Percentiles rank a stretch among this genome's conserved stretches.
Conservation (phyloP, 345 rosid genomes). For the Lenwebbia sp. region DNA sequence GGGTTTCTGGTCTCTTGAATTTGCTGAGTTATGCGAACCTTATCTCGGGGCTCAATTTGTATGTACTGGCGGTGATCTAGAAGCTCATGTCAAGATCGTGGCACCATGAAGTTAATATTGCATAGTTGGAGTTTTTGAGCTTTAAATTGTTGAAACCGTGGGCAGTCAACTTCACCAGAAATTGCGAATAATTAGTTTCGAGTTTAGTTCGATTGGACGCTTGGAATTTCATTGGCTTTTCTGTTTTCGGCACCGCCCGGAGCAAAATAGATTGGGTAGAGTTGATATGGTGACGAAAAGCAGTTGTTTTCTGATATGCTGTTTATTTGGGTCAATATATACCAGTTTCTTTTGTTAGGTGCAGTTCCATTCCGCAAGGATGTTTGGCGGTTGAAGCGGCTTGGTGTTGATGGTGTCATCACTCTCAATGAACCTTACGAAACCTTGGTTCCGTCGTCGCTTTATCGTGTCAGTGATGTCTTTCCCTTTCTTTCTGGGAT, state of each 20-base stretch:
- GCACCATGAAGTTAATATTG: not conserved
- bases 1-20: not conserved
- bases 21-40: not conserved
- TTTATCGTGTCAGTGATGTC: constrained; percentile 39
- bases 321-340: not conserved
- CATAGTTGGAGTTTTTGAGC: not conserved
- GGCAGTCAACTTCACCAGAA: not conserved
- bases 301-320: not conserved
- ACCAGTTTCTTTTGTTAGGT: constrained; percentile 60
- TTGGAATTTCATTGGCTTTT: not conserved
- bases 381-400: constrained; percentile 51
- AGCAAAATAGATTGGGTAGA: not conserved
- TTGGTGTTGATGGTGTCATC: constrained; percentile 70
- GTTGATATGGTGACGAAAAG: not conserved
- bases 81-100: not conserved
- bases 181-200: not conserved
- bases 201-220: not conserved
- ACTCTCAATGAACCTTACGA: constrained; percentile 77
- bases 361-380: constrained; percentile 88
- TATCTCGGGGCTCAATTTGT: not conserved
- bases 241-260: not conserved
- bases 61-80: not conserved
- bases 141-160: not conserved
- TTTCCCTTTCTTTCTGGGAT: not conserved
- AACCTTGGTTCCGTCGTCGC: constrained; percentile 58